These are phyloP conservation scores for Pythium rhizo-oryzae DNA, from an alignment of 352 stramenopile species.

Conservation along the genomic window DNA sequence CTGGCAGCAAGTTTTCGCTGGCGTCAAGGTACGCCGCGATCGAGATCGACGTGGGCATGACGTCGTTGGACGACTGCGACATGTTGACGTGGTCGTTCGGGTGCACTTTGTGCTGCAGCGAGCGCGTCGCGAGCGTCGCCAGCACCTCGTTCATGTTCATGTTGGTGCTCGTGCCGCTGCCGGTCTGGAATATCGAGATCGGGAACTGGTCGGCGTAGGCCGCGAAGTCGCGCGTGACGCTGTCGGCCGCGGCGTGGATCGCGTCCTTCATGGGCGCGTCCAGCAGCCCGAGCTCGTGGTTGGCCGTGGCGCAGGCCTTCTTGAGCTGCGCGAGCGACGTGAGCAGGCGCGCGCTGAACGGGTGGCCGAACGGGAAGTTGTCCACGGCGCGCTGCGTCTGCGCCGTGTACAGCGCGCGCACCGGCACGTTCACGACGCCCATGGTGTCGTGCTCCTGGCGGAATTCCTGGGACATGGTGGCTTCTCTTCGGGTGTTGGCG, in stretches of 20 bases:
- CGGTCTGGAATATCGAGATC: constrained; percentile 87
- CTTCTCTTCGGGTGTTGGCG: not conserved
- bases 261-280: constrained; percentile 36
- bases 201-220: constrained; percentile 49
- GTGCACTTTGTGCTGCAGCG: constrained; percentile 84
- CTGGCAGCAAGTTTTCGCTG: constrained; percentile 68
- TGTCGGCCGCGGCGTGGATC: constrained; percentile 41
- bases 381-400: constrained; percentile 58
- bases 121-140: constrained; percentile 77
- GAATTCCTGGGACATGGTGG: constrained; percentile 31
- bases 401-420: constrained; percentile 51
- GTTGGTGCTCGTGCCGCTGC: constrained; percentile 96
- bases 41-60: constrained; percentile 57
- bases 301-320: constrained; percentile 47
- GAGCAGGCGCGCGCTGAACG: constrained; percentile 45
- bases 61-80: constrained; percentile 72
- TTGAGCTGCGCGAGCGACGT: constrained; percentile 51
- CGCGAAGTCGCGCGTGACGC: constrained; percentile 37
- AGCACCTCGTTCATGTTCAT: constrained; percentile 99
- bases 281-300: constrained; percentile 45
- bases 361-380: constrained; percentile 56
- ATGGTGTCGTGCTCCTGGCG: constrained; percentile 58
- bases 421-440: constrained; percentile 51
- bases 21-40: constrained; percentile 53
- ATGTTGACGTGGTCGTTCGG: constrained; percentile 79